phyloP scores from a whole-genome alignment of 2,329 filamentous ascomycete genomes.

The Trematosphaeria pertusa region DNA sequence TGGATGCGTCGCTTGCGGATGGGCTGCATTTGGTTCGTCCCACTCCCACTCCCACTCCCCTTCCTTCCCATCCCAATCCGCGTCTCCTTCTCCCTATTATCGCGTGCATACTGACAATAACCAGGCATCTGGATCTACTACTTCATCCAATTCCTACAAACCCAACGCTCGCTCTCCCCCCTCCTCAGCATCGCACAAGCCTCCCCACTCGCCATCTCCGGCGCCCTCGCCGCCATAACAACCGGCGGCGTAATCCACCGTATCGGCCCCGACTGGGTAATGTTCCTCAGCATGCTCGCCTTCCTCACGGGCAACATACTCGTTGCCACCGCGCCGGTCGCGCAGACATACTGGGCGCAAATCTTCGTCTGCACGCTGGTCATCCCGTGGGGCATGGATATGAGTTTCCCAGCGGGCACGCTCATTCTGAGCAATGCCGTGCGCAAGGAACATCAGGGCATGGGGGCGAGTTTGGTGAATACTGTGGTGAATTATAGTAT shows the following conservation, averaged over 20 bases:
- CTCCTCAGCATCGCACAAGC: constrained; percentile 36
- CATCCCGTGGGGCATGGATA: constrained; percentile 51
- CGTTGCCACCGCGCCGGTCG: constrained; percentile 48
- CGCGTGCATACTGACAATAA: background rate
- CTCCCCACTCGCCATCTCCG: constrained; percentile 35
- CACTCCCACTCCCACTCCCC: too few relatives aligned
- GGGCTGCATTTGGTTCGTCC: constrained; percentile 41
- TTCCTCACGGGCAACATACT: constrained; percentile 48
- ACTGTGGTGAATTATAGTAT: constrained; percentile 54
- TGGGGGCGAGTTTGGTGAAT: constrained; percentile 49
- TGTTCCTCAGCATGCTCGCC: constrained; percentile 39
- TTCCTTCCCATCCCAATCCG: too few relatives aligned
- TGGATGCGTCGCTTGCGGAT: constrained; percentile 57
- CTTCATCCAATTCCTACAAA: constrained; percentile 36
- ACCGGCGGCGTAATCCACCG: constrained; percentile 41
- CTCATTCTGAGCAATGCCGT: constrained; percentile 50
- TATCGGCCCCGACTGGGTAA: constrained; percentile 36
- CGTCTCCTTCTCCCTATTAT: too few relatives aligned
- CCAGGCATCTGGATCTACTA: constrained; percentile 43
- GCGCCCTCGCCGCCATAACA: constrained; percentile 38
- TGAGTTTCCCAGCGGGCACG: constrained; percentile 51
- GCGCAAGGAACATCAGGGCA: constrained; percentile 49
- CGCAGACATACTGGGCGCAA: constrained; percentile 54
- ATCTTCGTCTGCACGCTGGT: constrained; percentile 41
- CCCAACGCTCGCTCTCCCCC: constrained; percentile 30